Evolutionary conservation across 192 early-diverging fungal genomes (phyloP), one percentile per base, ranked within the genome.

Genomic region (Gonapodya prolifera): DNA sequence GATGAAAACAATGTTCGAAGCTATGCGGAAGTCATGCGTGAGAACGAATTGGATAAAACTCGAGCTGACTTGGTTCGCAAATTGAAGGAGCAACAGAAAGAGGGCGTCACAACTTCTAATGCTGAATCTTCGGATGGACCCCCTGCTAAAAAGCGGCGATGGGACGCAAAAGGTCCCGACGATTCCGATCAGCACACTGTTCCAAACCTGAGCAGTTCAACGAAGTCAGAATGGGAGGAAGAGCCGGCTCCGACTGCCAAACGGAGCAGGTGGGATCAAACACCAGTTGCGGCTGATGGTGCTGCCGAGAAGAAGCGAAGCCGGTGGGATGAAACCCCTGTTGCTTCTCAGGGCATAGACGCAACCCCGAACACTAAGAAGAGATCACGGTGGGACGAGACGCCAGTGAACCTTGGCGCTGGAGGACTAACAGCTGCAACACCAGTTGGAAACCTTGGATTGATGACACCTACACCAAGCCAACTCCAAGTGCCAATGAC

Each of bases 371-470:
- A 83, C 35, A 86, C 86, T 18, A 34, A 33, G 33, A 94, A 96
- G 77, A 89, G 92, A 75, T 97, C 95, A 16, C 85, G 95, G 35
- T 99, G 97, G 97, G 97, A 98, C 79, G 95, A 95, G 79, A 99
- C 97, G 0, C 97, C 96, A 2, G 89, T 92, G 23, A 61, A 61
- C 45, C 8, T 61, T 61, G 45, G 45, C 8, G 45, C 45, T 16
- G 87, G 86, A 75, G 75, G 78, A 8, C 81, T 82, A 36, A 84
- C 80, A 1, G 82, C 85, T 31, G 89, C 91, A 1, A 95, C 94
- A n/a, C 92, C 94, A 34, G 89, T 92, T 33, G 95, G 91, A 1
- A 90, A 86, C 75, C 79, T 90, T 78, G 92, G 91, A 0, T 78
- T 95, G 70, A 87, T 91, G 34, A 96, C 95, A 2, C 93, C 95